Conservation (phyloP, 768 basidiomycete species). For the Boletus sp. region DNA sequence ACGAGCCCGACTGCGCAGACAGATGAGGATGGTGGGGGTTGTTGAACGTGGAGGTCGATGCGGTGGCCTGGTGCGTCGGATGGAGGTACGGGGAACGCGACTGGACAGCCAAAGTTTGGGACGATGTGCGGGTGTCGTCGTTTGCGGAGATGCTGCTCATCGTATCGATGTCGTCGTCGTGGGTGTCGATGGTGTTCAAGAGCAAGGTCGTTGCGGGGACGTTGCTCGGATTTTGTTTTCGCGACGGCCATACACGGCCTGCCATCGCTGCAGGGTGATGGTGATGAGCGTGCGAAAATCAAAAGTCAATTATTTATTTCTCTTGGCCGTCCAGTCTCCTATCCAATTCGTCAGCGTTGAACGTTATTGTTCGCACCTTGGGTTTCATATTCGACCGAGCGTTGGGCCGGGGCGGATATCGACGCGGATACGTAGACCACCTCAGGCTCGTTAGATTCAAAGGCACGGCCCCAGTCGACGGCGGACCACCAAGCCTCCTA, state of each 20-base stretch:
- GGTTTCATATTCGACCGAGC: too few relatives aligned
- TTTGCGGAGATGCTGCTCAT: constrained; percentile 20
- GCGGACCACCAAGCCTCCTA: too few relatives aligned
- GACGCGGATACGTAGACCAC: too few relatives aligned
- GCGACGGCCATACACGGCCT: constrained; percentile 20
- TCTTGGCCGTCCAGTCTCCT: too few relatives aligned
- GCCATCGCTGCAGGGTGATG: constrained; percentile 17
- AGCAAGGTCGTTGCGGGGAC: constrained; percentile 2
- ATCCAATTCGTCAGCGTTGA: too few relatives aligned
- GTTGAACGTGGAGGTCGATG: constrained; percentile 40
- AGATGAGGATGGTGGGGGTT: background rate
- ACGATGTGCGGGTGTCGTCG: constrained; percentile 15
- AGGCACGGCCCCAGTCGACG: too few relatives aligned
- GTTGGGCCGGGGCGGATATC: too few relatives aligned
- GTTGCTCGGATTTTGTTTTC: constrained; percentile 14
- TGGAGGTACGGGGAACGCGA: constrained; percentile 41
- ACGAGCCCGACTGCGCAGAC: background rate
- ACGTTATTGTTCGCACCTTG: too few relatives aligned
- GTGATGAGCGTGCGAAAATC: constrained; percentile 24
- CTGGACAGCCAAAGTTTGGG: constrained; percentile 4
- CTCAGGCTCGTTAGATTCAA: too few relatives aligned
- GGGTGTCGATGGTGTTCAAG: constrained; percentile 11
- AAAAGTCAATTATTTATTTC: background rate
- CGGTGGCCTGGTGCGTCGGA: constrained; percentile 32
- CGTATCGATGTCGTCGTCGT: constrained; percentile 25